These are phyloP conservation scores for Tylopilus sp. DNA, from an alignment of 1,284 basidiomycete genomes.

Conservation along the genomic window DNA sequence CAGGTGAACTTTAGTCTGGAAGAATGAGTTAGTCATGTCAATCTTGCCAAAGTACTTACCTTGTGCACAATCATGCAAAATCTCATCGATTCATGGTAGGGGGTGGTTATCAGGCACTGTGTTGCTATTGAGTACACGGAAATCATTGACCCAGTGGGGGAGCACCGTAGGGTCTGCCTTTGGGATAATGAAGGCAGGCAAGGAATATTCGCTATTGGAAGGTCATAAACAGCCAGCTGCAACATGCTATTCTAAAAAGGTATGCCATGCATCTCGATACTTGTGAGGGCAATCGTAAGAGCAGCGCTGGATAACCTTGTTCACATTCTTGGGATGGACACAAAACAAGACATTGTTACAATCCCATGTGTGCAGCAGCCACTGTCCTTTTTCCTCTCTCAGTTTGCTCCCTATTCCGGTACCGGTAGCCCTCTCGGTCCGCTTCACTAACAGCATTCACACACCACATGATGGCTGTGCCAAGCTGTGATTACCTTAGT, in stretches of 20 bases:
- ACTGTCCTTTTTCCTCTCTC: too few species aligned
- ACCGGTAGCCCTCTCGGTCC: too few species aligned
- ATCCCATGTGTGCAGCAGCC: too few species aligned
- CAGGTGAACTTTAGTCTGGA: conserved; percentile 40
- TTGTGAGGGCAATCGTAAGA: conserved; percentile 1
- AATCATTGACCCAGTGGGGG: not conserved
- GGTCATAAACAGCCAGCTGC: not conserved
- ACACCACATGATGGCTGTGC: too few species aligned
- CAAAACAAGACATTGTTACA: not conserved
- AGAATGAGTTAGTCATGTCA: conserved; percentile 44
- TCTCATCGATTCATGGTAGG: not conserved
- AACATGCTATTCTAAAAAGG: not conserved
- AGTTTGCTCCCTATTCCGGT: too few species aligned
- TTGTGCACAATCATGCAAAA: conserved; percentile 17
- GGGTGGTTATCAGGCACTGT: not conserved
- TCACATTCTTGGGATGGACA: not conserved
- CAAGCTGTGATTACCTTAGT: too few species aligned
- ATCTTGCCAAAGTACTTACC: conserved; percentile 37
- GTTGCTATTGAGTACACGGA: not conserved
- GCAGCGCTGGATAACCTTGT: not conserved
- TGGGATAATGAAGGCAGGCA: not conserved
- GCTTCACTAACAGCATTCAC: too few species aligned
- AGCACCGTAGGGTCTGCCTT: not conserved
- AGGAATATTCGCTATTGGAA: not conserved
- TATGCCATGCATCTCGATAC: not conserved